phyloP scores from a whole-genome alignment of 768 basidiomycete species.

The Megacollybia marginata region DNA sequence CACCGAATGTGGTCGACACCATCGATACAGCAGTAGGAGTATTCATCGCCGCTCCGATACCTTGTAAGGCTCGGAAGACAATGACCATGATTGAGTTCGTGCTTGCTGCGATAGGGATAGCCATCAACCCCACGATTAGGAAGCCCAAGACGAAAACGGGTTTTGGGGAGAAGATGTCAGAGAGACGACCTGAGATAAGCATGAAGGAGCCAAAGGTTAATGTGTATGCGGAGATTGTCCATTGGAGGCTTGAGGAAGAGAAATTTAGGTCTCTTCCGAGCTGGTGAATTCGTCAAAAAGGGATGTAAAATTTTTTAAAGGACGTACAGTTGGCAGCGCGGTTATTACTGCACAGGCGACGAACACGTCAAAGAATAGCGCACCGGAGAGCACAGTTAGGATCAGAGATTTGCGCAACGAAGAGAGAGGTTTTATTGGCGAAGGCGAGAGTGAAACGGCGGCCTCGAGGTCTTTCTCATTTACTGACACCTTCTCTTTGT shows the following conservation, averaged over 20 bases:
- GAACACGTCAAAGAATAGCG: neutral
- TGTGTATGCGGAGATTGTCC: conserved; percentile 2
- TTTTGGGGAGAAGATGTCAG: conserved; percentile 7
- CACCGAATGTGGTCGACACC: neutral
- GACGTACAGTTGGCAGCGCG: neutral
- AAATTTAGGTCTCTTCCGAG: conserved; percentile 2
- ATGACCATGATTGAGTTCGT: conserved; percentile 6
- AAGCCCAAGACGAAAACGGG: conserved; percentile 7
- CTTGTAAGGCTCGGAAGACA: conserved; percentile 9
- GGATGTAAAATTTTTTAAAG: neutral
- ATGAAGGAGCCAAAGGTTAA: conserved; percentile 3
- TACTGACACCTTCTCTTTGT: too few species aligned
- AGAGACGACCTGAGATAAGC: neutral
- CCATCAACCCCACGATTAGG: conserved; percentile 5
- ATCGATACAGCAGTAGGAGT: conserved; percentile 5
- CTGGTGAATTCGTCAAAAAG: neutral
- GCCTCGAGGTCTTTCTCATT: too few species aligned
- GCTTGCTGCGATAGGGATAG: conserved; percentile 2
- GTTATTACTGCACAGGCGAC: neutral
- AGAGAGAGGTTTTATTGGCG: neutral
- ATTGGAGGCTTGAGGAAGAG: conserved; percentile 5
- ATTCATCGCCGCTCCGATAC: conserved; percentile 7
- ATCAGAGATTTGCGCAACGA: neutral
- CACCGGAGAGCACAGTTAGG: neutral
- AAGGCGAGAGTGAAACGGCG: too few species aligned